Base-by-base conservation (phyloP, 495 filamentous ascomycete species). In the Penicillium ochrochloron region DNA sequence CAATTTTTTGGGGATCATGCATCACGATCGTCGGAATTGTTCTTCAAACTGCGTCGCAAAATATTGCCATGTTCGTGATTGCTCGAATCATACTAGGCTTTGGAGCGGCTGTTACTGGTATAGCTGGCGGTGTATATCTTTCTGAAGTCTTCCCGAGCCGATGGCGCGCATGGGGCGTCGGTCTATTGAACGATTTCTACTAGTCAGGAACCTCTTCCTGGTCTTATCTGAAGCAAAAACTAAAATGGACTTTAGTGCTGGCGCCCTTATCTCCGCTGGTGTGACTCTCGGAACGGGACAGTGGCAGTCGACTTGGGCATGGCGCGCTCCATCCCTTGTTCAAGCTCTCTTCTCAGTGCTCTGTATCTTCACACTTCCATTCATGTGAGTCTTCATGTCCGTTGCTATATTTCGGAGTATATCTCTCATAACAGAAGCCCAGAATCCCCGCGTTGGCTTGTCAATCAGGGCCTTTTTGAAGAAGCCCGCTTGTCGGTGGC, bases 241-340 rank as follows among this genome's bases (percentile, higher is more conserved):
- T 33, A 37, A 56, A 11, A 42, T 34, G 25, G 27, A 9, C 52
- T 17, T 59, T 11, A 75, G 67, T 56, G 70, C 81, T 44, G 80
- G 80, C 0, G 77, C 78, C 2, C 62, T 84, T 9, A 73, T 85
- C 48, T 83, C 84, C 7, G 78, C 83, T 5, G 85, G 84, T 50
- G 65, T 86, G 46, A 78, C 80, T 12, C 79, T 84, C 35, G 83
- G 84, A 10, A 86, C 85, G 41, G 71, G 80, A 29, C 75, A 77
- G 60, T 74, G 79, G 75, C 61, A 74, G 50, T 82, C 72, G 46
- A 83, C 84, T 11, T 77, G 81, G 81, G 80, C 83, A 25, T 87
- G 85, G 85, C 75, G 85, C 55, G 67, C 83, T 10, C 84, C 84
- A 11, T 83, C 83, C n/a, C 70, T 86, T 3, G 68, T 86, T 63